These are phyloP conservation scores for Otatea glauca DNA, from an alignment of 176 grass and related monocot genomes.

Conservation along the genomic window DNA sequence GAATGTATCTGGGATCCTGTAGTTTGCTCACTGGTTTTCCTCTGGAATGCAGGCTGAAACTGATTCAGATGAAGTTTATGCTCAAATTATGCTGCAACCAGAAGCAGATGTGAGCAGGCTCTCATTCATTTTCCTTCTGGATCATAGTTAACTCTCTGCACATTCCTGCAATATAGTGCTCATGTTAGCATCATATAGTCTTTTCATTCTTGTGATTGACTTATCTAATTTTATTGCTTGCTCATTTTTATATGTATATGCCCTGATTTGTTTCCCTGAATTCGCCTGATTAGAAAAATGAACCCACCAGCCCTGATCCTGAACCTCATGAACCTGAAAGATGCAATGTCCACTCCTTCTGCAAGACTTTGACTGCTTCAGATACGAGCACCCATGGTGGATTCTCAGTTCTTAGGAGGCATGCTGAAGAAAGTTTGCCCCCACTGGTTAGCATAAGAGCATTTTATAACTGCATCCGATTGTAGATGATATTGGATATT, in stretches of 20 bases:
- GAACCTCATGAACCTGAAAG: conserved; percentile 49
- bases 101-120: conserved; percentile 62
- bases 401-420: conserved; percentile 79
- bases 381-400: conserved; percentile 89
- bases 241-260: background rate
- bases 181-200: background rate
- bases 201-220: background rate
- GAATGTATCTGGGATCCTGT: background rate
- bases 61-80: conserved; percentile 91
- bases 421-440: conserved; percentile 79
- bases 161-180: background rate
- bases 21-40: conserved; percentile 34
- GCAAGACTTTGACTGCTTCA: conserved; percentile 86
- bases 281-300: conserved; percentile 41
- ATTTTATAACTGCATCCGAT: conserved; percentile 10
- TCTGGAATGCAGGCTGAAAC: conserved; percentile 73
- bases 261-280: conserved; percentile 38
- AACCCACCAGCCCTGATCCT: conserved; percentile 48
- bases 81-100: conserved; percentile 85
- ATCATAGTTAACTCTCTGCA: background rate
- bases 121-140: conserved; percentile 26
- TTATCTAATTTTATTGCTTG: conserved; percentile 8
- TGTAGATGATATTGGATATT: background rate
- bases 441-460: conserved; percentile 56
- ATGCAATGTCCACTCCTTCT: conserved; percentile 67